Evolutionary conservation across 139 green algal genomes (phyloP), one percentile per base, ranked within the genome.

Genomic region (Micractinium sp.): DNA sequence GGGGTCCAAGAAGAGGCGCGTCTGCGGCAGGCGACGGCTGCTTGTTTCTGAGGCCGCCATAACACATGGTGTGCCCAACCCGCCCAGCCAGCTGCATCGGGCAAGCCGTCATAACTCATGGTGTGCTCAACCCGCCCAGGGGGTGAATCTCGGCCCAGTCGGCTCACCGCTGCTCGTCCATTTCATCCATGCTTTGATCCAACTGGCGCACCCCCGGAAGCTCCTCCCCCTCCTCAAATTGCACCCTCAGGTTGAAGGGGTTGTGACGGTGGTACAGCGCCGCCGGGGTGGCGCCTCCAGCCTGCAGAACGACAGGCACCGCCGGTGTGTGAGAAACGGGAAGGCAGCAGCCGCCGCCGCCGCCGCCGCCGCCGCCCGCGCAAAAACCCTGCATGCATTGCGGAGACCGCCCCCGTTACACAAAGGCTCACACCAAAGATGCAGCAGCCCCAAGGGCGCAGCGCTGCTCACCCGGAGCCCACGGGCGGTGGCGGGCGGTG

Each of bases 211-310:
- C 66, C 27, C 66, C 63, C 12, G 83, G 66, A 27, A 87, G 83
- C 38, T 87, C 83, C 38, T 79, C 83, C 16, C 31, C 83, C 3
- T 87, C 83, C 38, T 79, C 25, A 0, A 38, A 67, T 31, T 63
- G 18, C 63, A 87, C 67, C 2, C 71, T n/a, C 1, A 87, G 18
- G 67, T 87, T 53, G 36, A 39, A 87, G 38, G 83, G 83, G 83
- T 87, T 87, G 83, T 53, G 83, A 0, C n/a, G 27, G 67, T 87
- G 83, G 66, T 87, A 87, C 38, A 87, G 39, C 13, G 83, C 83
- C 14, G 33, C 35, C n/a, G 74, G 33, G 74, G 33, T 29, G 2
- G 33, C 33, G 74, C 33, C 33, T 0, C 33, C 16, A 14, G 74
- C 16, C 33, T 80, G 33, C 16, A 1, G 23, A 4, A 23, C 33